Evolutionary conservation across 371 early-diverging fungal species (phyloP), one percentile per base, ranked within the genome.

Genomic region (Coemansia sp.): DNA sequence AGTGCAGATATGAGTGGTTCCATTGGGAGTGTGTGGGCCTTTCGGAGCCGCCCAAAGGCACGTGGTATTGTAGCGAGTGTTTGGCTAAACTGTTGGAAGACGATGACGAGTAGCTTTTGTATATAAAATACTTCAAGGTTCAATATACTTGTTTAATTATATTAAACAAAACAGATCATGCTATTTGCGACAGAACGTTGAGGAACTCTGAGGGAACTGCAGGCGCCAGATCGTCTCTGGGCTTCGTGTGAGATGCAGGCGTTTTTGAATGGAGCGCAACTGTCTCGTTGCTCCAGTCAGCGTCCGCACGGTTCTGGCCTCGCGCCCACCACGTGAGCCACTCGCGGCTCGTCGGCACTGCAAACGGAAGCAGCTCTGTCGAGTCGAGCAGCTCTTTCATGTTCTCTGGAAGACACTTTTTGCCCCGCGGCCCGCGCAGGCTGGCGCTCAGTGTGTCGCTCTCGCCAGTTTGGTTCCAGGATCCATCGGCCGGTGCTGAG

Each of bases 21-120:
- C 88, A 88, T 65, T 88, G 83, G 75, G 85, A 82, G 55, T 88
- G 88, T 64, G 83, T 87, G 9, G 88, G 85, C 5, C 65, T 87
- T 7, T 64, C 80, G 0, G 64, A 72, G 20, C 65, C 81, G 14
- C 88, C 88, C 42, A 78, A 80, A 59, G 84, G 83, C 2, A 39
- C 75, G 9, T 88, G 88, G 88, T 80, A 80, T 53, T 88, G 88
- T 42, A 67, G 64, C 42, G 70, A 81, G 58, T 81, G 81, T 25
- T 53, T 77, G 37, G 65, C 66, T 39, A 72, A 78, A 52, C 57
- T 74, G 25, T 44, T 75, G 28, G 71, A 70, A 12, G 72, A 78
- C 6, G 75, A 67, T 54, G 77, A 60, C 14, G 65, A 69, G 37
- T 65, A 52, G 5, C 5, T 33, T 33, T 33, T 33, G 37, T 33